Evolutionary conservation across 192 early-diverging fungal species (phyloP), one percentile per base, ranked within the genome.

Genomic region (Backusella tarrabulga): DNA sequence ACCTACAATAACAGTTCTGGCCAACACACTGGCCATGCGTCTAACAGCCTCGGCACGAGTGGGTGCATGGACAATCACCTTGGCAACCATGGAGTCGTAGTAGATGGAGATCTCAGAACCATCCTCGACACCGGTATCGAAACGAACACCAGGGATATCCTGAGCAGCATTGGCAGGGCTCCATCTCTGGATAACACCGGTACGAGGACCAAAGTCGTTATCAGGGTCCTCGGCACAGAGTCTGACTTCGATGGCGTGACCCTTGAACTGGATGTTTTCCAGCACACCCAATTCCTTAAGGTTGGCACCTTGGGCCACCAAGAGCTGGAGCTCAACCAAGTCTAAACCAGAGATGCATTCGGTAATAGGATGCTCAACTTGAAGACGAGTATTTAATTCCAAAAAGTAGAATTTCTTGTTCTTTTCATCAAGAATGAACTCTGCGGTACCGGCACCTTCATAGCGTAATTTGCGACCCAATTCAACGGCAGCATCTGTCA

Each of bases 81-180:
- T 91, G 66, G 88, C 83, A 54, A 91, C 85, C 83, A 91, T 85
- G 5, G 90, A 85, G 35, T 91, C 90, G 68, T 91, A 91, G 44
- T 78, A 88, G 67, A 89, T 86, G 14, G 83, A 83, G 36, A 91
- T 87, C 23, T 84, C 83, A 14, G 85, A 86, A 74, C 83, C 87
- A 78, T 84, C 80, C 60, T 86, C 83, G 36, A 88, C 83, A 75
- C 86, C 87, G 12, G 79, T 87, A 63, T 90, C 88, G 52, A 83
- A 84, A n/a, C 89, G 76, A 44, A 90, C 84, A 52, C 76, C 76
- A 12, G 34, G 52, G 11, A 73, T 34, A 46, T 78, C 73, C 15
- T 80, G 78, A 1, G 74, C 76, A 21, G 40, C 54, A 15, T 74
- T 77, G 35, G 83, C 82, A 29, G 82, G 82, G 32, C 77, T 86